These are phyloP conservation scores for Isabelozyma pseudorhagii DNA, from an alignment of 805 yeast species.

Conservation along the genomic window DNA sequence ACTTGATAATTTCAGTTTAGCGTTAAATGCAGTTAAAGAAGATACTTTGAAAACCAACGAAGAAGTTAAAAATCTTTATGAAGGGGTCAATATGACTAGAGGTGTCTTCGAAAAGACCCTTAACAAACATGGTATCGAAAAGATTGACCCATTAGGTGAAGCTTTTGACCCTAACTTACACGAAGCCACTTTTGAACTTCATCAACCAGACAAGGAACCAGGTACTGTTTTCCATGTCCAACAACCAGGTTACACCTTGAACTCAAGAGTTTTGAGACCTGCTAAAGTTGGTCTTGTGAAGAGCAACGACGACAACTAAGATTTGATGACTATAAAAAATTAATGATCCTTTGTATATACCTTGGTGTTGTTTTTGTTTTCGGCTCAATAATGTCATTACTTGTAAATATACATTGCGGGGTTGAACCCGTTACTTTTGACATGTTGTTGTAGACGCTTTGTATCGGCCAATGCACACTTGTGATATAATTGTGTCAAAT, in stretches of 20 bases:
- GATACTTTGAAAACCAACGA: slow-evolving; percentile 55
- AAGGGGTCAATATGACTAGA: slow-evolving; percentile 90
- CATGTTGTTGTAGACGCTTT: no score
- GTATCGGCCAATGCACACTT: no score
- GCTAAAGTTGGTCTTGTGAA: slow-evolving; percentile 95
- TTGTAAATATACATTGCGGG: slow-evolving; percentile 3
- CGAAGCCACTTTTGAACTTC: slow-evolving; percentile 88
- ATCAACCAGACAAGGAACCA: slow-evolving; percentile 84
- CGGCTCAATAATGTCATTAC: slow-evolving; percentile 3
- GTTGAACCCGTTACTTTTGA: background rate
- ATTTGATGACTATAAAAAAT: background rate
- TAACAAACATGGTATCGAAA: slow-evolving; percentile 71
- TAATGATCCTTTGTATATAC: slow-evolving; percentile 3
- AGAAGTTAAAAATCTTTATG: slow-evolving; percentile 72
- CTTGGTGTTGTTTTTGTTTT: slow-evolving; percentile 2
- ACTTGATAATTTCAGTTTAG: slow-evolving; percentile 86
- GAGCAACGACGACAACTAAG: slow-evolving; percentile 24
- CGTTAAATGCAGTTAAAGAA: slow-evolving; percentile 66
- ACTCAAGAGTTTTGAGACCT: slow-evolving; percentile 86
- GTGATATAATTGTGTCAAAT: no score
- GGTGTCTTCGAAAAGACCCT: slow-evolving; percentile 82
- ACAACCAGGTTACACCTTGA: slow-evolving; percentile 82
- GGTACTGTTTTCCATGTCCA: slow-evolving; percentile 93
- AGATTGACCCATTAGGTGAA: slow-evolving; percentile 82
- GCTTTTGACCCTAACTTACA: slow-evolving; percentile 86